Evolutionary conservation across 305 asterid species (phyloP).

Genomic region (Coffea humblotiana): DNA sequence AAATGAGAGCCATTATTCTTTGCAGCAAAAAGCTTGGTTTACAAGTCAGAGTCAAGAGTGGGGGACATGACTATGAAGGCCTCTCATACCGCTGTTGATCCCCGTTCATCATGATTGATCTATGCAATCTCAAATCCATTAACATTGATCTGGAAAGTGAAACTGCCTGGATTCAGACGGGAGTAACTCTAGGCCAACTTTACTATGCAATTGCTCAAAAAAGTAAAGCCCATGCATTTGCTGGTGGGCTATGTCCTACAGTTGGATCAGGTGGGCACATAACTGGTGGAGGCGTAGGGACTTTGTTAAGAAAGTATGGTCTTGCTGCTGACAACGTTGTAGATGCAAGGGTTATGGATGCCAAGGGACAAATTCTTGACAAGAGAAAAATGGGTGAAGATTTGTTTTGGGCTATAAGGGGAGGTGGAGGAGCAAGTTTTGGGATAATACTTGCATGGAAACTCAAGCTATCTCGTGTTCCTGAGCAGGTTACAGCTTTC

Average conservation of each 20-base stretch:
- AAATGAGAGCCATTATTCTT: slow-evolving; percentile 21
- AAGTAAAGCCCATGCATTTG: slow-evolving; percentile 39
- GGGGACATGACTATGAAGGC: slow-evolving; percentile 58
- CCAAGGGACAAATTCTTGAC: slow-evolving; percentile 30
- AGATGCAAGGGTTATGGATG: slow-evolving; percentile 37
- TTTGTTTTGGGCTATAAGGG: slow-evolving; percentile 48
- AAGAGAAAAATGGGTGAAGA: slow-evolving; percentile 42
- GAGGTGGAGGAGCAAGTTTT: slow-evolving; percentile 51
- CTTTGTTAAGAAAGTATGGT: slow-evolving; percentile 42
- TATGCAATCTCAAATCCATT: slow-evolving; percentile 23
- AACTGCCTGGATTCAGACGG: slow-evolving; percentile 43
- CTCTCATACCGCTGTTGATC: slow-evolving; percentile 29
- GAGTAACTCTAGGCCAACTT: slow-evolving; percentile 41
- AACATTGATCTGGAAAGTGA: slow-evolving; percentile 15
- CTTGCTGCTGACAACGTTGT: slow-evolving; percentile 42
- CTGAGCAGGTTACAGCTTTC: slow-evolving; percentile 31
- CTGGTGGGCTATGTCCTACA: slow-evolving; percentile 36
- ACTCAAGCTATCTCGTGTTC: slow-evolving; percentile 31
- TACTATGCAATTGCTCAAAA: slow-evolving; percentile 35
- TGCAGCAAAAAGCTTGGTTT: slow-evolving; percentile 27
- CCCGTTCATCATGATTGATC: slow-evolving; percentile 35
- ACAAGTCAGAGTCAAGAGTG: slow-evolving; percentile 40
- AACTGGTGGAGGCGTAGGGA: slow-evolving; percentile 49
- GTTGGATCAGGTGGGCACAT: slow-evolving; percentile 47
- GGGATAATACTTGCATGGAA: slow-evolving; percentile 52